phyloP scores from a whole-genome alignment of 176 grass and related monocot genomes.

The Aegilops speltoides region DNA sequence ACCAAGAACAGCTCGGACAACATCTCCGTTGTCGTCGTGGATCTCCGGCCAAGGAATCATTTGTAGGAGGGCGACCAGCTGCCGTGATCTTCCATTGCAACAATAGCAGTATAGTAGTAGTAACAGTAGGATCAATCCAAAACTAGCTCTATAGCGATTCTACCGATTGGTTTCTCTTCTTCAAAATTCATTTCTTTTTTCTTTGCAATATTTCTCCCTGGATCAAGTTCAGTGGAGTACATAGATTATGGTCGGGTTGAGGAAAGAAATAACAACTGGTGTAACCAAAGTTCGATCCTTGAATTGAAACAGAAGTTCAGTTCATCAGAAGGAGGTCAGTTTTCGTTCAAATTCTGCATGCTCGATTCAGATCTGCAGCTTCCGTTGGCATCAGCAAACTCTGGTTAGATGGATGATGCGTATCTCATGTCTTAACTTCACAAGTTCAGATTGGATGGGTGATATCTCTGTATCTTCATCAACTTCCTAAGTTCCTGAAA shows the following conservation, averaged over 20 bases:
- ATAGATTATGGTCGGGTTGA: not conserved
- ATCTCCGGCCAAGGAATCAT: constrained; percentile 34
- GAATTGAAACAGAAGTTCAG: not conserved
- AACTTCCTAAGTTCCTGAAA: not conserved
- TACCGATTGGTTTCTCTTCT: not conserved
- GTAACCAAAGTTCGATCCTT: constrained; percentile 29
- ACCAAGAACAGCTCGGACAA: constrained; percentile 75
- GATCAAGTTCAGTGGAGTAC: constrained; percentile 42
- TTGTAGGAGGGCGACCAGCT: not conserved
- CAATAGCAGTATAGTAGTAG: not conserved
- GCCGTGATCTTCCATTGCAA: not conserved
- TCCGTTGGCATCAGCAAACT: too few relatives aligned
- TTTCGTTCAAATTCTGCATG: not conserved
- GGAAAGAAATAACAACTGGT: not conserved
- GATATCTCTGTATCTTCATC: not conserved
- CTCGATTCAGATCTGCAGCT: not conserved
- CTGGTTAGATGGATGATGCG: not conserved
- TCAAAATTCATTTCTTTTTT: not conserved
- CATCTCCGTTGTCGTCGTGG: constrained; percentile 73
- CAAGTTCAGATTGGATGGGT: not conserved
- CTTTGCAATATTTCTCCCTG: constrained; percentile 25
- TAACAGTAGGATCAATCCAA: not conserved
- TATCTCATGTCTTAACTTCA: not conserved
- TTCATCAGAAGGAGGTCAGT: not conserved
- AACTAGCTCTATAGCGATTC: constrained; percentile 7